Conservation (phyloP, 768 basidiomycete species). For the Leucosporidium yakuticum region DNA sequence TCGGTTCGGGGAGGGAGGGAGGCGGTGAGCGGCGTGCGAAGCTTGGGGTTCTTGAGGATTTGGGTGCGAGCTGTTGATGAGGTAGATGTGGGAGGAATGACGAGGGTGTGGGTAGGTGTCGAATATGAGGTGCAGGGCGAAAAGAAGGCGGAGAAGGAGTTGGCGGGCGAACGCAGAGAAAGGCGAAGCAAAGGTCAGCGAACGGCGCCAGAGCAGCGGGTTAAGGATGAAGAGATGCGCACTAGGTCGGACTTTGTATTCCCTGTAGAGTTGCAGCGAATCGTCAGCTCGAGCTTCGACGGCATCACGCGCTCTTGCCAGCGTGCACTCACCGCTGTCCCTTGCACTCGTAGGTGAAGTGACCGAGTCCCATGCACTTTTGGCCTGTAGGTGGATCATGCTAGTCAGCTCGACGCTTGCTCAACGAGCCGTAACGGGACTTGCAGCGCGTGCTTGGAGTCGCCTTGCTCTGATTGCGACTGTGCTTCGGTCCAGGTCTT, state of each 20-base stretch:
- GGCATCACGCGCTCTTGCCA: background rate
- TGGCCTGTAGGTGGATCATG: too few relatives aligned
- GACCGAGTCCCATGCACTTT: slow-evolving; percentile 9
- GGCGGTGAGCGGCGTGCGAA: slow-evolving; percentile 11
- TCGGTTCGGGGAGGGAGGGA: slow-evolving; percentile 5
- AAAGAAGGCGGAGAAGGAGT: background rate
- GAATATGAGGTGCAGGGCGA: background rate
- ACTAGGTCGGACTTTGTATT: slow-evolving; percentile 4
- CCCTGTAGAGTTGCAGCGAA: background rate
- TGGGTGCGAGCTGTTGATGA: slow-evolving; percentile 19
- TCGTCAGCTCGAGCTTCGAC: background rate
- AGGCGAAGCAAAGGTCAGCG: too few relatives aligned
- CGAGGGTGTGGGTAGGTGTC: background rate
- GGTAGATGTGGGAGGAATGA: too few relatives aligned
- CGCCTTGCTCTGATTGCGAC: too few relatives aligned
- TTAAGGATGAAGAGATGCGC: background rate
- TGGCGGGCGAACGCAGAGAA: too few relatives aligned
- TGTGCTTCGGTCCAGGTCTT: too few relatives aligned
- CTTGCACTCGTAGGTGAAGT: slow-evolving; percentile 27
- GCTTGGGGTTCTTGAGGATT: slow-evolving; percentile 33
- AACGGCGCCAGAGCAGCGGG: too few relatives aligned
- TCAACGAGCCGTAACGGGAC: too few relatives aligned
- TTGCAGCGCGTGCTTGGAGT: too few relatives aligned
- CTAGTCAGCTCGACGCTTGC: too few relatives aligned
- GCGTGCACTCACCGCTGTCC: slow-evolving; percentile 5